phyloP scores from a whole-genome alignment of 176 grass and related monocot species.

The Carex cristatella region DNA sequence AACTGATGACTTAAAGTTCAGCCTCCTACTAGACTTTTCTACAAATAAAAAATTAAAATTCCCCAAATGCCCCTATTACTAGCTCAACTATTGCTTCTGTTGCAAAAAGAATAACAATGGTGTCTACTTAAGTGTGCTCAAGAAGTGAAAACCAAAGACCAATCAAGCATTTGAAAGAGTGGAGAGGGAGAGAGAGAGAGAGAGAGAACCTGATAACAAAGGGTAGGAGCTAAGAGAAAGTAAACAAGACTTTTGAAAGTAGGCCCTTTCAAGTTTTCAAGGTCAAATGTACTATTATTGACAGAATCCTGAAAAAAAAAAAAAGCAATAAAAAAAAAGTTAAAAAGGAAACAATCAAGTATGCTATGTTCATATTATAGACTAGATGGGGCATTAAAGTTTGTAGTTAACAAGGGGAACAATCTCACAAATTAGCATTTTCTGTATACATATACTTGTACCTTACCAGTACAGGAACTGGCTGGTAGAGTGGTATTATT shows the following conservation, averaged over 20 bases:
- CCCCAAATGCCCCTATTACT: background rate
- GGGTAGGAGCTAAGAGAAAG: slow-evolving; percentile 89
- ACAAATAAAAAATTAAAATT: background rate
- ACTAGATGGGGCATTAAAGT: background rate
- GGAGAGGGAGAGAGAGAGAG: background rate
- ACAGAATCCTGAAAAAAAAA: slow-evolving; percentile 23
- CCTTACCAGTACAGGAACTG: slow-evolving; percentile 4
- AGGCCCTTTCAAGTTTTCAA: slow-evolving; percentile 42
- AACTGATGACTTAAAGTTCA: background rate
- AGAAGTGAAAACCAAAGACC: slow-evolving; percentile 15
- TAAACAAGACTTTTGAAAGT: slow-evolving; percentile 58
- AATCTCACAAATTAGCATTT: slow-evolving; percentile 4
- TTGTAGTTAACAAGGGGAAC: background rate
- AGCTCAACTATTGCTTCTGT: background rate
- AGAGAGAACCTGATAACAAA: slow-evolving; percentile 88
- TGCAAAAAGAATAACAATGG: background rate
- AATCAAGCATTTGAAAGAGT: slow-evolving; percentile 16
- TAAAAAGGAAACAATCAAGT: background rate
- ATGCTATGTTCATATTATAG: background rate
- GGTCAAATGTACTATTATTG: slow-evolving; percentile 34
- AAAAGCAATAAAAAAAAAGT: background rate
- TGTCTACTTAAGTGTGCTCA: background rate
- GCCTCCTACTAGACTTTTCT: background rate
- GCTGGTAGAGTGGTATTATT: background rate
- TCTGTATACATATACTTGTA: background rate